Evolutionary conservation across 345 rosid species (phyloP).

Genomic region (Cardiospermum halicacabum): DNA sequence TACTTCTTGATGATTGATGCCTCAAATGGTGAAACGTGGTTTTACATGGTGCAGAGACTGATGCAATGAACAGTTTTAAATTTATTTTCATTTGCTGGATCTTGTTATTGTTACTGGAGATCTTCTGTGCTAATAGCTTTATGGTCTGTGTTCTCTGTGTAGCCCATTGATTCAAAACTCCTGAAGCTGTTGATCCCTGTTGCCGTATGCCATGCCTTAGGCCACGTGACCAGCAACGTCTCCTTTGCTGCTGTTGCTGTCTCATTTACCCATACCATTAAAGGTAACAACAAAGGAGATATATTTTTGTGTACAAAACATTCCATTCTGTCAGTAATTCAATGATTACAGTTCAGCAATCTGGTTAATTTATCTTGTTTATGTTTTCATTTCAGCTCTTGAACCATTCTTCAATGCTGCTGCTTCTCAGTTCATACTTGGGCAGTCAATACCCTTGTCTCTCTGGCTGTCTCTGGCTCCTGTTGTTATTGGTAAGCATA

Average conservation of each 20-base stretch:
- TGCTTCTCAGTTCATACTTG: conserved; percentile 88
- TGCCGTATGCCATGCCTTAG: conserved; percentile 87
- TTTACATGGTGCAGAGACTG: neutral
- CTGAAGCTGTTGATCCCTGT: conserved; percentile 86
- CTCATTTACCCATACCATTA: conserved; percentile 91
- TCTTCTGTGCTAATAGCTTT: neutral
- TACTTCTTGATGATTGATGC: neutral
- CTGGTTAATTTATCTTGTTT: conserved; percentile 3
- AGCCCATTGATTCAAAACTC: conserved; percentile 79
- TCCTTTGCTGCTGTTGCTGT: conserved; percentile 98
- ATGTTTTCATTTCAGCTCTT: conserved; percentile 56
- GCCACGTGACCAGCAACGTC: conserved; percentile 91
- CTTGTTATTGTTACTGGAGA: neutral
- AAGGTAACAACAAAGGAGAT: conserved; percentile 39
- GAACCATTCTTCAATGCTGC: conserved; percentile 99
- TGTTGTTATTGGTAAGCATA: conserved; percentile 66
- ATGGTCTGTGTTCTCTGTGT: conserved; percentile 18
- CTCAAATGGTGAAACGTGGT: neutral
- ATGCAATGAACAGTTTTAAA: neutral
- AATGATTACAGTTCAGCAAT: neutral
- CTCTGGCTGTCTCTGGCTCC: conserved; percentile 93
- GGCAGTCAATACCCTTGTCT: conserved; percentile 74
- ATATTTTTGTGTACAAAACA: neutral
- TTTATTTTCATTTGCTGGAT: neutral
- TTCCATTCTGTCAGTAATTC: neutral